These are phyloP conservation scores for Pseudogymnoascus sp. DNA, from an alignment of 2,329 filamentous ascomycete species.

Conservation along the genomic window DNA sequence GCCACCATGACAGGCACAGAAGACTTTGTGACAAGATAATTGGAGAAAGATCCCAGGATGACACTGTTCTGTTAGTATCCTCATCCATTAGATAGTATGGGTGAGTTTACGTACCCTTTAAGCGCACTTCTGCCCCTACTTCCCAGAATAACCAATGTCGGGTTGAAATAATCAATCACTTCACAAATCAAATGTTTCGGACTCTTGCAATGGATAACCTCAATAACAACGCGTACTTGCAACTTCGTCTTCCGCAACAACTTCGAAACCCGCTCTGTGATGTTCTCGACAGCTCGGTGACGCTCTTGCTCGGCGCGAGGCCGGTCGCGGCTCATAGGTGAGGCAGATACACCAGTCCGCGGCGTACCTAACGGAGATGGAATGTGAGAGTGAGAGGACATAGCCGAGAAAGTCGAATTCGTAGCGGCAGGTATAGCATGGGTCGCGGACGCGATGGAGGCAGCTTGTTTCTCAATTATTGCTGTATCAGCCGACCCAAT, in stretches of 20 bases:
- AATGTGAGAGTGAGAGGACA: neutral
- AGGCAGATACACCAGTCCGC: slow-evolving; percentile 20
- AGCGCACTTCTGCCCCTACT: slow-evolving; percentile 85
- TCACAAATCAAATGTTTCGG: slow-evolving; percentile 94
- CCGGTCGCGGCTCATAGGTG: slow-evolving; percentile 37
- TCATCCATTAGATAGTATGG: neutral
- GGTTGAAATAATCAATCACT: slow-evolving; percentile 87
- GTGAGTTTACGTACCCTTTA: slow-evolving; percentile 59
- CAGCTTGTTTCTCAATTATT: slow-evolving; percentile 67
- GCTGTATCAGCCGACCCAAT: slow-evolving; percentile 54
- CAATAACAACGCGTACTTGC: slow-evolving; percentile 87
- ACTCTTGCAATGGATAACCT: slow-evolving; percentile 97
- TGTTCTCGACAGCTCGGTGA: slow-evolving; percentile 69
- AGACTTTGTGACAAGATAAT: slow-evolving; percentile 94
- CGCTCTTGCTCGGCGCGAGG: slow-evolving; percentile 69
- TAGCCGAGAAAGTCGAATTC: neutral
- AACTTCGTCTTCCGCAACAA: slow-evolving; percentile 83
- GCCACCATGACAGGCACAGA: slow-evolving; percentile 98
- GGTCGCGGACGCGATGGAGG: slow-evolving; percentile 56
- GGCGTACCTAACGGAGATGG: slow-evolving; percentile 17
- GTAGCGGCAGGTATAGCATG: neutral
- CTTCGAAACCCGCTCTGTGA: slow-evolving; percentile 77
- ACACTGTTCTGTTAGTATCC: slow-evolving; percentile 48
- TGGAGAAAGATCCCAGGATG: slow-evolving; percentile 90
- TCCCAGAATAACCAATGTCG: slow-evolving; percentile 87